Conservation (phyloP, 805 yeast species). For the Ogataea parapolymorpha region DNA sequence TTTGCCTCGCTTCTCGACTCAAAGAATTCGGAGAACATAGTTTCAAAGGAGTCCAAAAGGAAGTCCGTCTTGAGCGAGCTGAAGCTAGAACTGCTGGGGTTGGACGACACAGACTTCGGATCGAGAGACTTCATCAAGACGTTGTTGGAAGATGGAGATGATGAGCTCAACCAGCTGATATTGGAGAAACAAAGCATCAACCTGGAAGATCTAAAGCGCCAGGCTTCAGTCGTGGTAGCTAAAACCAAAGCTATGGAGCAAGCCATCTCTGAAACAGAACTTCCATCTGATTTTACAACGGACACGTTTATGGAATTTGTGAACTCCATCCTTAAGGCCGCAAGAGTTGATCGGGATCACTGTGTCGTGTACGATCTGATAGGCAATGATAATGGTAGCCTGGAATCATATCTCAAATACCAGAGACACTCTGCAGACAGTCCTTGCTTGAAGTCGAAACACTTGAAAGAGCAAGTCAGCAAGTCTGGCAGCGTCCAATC, state of each 20-base stretch:
- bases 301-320: constrained; percentile 23
- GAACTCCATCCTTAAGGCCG: constrained; percentile 12
- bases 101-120: constrained; percentile 55
- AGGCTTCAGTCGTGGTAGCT: constrained; percentile 24
- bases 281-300: constrained; percentile 20
- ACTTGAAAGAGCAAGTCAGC: constrained; percentile 11
- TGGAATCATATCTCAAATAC: constrained; percentile 15
- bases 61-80: constrained; percentile 21
- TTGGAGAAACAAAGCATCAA: constrained; percentile 20
- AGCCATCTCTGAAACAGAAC: constrained; percentile 21
- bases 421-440: neutral
- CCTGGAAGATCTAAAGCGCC: constrained; percentile 25
- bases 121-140: constrained; percentile 57
- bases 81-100: constrained; percentile 39
- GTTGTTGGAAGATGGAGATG: constrained; percentile 30
- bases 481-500: constrained; percentile 22
- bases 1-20: constrained; percentile 45
- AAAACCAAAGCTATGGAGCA: constrained; percentile 20
- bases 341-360: constrained; percentile 15
- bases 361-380: constrained; percentile 19
- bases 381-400: constrained; percentile 5
- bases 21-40: constrained; percentile 19
- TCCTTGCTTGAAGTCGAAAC: neutral
- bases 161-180: constrained; percentile 25
- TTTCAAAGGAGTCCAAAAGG: constrained; percentile 19